These are phyloP conservation scores for Scedosporium apiospermum DNA, from an alignment of 2,329 filamentous ascomycete species.

Conservation along the genomic window DNA sequence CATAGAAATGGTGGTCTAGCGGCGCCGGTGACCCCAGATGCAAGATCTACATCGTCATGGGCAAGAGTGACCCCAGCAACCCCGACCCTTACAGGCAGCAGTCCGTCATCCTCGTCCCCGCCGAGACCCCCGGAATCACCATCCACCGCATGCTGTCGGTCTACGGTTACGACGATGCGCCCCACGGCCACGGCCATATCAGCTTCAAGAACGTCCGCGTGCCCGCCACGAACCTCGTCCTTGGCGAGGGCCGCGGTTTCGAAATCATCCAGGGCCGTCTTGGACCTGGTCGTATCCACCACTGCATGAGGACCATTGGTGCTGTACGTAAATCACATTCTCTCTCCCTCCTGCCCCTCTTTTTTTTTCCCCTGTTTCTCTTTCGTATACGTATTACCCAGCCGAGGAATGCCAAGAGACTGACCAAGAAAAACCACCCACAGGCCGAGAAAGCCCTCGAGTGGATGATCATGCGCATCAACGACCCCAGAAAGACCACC, in stretches of 20 bases:
- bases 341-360: conserved; percentile 9
- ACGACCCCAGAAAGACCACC: conserved; percentile 81
- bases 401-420: too few species aligned
- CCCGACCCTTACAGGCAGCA: conserved; percentile 78
- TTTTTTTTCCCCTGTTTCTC: neutral
- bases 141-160: conserved; percentile 89
- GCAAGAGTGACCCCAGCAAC: conserved; percentile 74
- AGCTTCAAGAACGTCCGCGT: conserved; percentile 85
- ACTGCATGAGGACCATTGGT: conserved; percentile 92
- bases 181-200: conserved; percentile 93
- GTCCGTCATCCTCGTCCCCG: conserved; percentile 83
- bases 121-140: conserved; percentile 73
- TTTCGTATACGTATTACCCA: neutral
- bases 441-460: conserved; percentile 82
- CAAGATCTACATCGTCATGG: conserved; percentile 93
- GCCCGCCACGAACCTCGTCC: conserved; percentile 71
- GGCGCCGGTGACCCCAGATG: conserved; percentile 90
- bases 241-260: conserved; percentile 89
- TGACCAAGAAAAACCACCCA: too few species aligned
- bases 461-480: conserved; percentile 89
- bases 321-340: conserved; percentile 40
- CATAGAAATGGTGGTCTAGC: conserved; percentile 97
- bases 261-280: conserved; percentile 98
- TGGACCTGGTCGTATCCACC: conserved; percentile 92
- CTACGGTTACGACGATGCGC: conserved; percentile 96